Conservation (phyloP, 2,329 filamentous ascomycete genomes). For the Ophiostoma tasmaniense region DNA sequence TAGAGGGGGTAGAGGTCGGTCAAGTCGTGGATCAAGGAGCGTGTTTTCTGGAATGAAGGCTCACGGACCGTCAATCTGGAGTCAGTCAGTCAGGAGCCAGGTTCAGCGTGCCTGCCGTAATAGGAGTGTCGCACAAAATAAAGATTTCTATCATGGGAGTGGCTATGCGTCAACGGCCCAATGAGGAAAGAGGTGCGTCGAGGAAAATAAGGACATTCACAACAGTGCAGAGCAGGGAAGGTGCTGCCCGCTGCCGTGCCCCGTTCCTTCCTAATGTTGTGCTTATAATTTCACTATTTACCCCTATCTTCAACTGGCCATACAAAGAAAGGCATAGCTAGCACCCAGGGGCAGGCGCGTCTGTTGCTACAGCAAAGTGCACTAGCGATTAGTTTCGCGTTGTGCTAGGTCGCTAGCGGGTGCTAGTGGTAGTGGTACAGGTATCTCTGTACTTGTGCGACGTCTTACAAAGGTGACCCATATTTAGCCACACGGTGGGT, state of each 20-base stretch:
- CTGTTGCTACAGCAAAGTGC: slow-evolving; percentile 17
- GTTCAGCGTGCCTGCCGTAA: not conserved
- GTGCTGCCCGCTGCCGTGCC: not conserved
- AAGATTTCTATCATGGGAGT: slow-evolving; percentile 4
- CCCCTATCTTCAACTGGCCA: slow-evolving; percentile 8
- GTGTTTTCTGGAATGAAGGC: not conserved
- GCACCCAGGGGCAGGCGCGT: slow-evolving; percentile 12
- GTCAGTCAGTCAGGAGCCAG: not conserved
- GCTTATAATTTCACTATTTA: not conserved
- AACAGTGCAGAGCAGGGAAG: not conserved
- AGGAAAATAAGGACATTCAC: not conserved
- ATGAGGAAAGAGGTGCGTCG: slow-evolving; percentile 1
- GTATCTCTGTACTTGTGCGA: not conserved
- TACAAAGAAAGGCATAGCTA: not conserved
- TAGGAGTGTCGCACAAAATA: slow-evolving; percentile 4
- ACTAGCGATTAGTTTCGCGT: slow-evolving; percentile 13
- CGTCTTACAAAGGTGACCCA: not conserved
- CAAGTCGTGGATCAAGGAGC: not conserved
- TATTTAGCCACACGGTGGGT: not conserved
- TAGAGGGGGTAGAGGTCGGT: not conserved
- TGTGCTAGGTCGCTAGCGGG: slow-evolving; percentile 10
- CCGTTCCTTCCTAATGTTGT: not conserved
- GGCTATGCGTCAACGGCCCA: slow-evolving; percentile 14
- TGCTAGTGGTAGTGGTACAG: not conserved
- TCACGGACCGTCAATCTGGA: not conserved